Percentiles rank a stretch among this genome's conserved stretches.
phyloP scores from a whole-genome alignment of 768 basidiomycete genomes.

The Mycena amicta region DNA sequence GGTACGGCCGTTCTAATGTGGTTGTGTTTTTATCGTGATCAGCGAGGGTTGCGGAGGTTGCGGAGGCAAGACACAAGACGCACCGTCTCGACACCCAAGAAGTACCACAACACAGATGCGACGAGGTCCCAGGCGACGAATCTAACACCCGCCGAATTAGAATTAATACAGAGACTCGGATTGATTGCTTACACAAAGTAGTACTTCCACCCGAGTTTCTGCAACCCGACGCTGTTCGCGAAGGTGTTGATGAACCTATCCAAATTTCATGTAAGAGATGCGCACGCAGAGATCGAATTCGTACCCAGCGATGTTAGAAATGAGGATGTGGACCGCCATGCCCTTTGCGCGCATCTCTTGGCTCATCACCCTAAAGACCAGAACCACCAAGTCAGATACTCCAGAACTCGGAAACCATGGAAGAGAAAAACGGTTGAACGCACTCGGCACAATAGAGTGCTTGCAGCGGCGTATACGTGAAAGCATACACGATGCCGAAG shows the following conservation, averaged over 20 bases:
- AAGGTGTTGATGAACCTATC: conserved; percentile 30
- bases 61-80: not conserved
- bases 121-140: conserved; percentile 29
- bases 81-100: conserved; percentile 29
- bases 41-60: not conserved
- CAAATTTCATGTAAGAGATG: not conserved
- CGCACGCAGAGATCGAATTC: not conserved
- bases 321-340: conserved; percentile 31
- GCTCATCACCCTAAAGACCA: conserved; percentile 24
- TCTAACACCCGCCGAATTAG: no score
- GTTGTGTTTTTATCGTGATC: conserved; percentile 1
- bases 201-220: conserved; percentile 27
- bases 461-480: conserved; percentile 30
- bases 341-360: conserved; percentile 32
- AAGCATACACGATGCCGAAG: conserved; percentile 28
- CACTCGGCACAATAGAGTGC: conserved; percentile 31
- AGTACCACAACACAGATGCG: conserved; percentile 27
- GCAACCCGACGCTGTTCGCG: conserved; percentile 27
- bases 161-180: no score
- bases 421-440: not conserved
- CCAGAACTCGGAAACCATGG: not conserved
- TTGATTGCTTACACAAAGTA: conserved; percentile 28
- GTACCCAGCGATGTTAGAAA: conserved; percentile 29
- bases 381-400: not conserved
- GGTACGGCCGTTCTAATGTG: conserved; percentile 26